Evolutionary conservation across 805 yeast genomes (phyloP).

Genomic region (Saccharomycopsis malanga): DNA sequence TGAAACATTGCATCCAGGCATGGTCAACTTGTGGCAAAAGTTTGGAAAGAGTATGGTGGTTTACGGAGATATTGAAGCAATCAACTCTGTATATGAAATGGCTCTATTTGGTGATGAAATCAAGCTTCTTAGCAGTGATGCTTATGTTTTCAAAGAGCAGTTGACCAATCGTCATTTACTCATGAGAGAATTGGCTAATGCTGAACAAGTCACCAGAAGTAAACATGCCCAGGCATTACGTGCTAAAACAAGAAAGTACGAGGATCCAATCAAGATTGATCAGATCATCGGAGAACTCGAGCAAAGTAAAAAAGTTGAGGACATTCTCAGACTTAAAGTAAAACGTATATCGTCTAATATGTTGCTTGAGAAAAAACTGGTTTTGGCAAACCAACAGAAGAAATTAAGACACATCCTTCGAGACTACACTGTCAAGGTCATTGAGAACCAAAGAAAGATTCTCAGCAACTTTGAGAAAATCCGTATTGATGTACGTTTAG

Average conservation of each 20-base stretch:
- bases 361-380: slow-evolving; percentile 61
- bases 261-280: slow-evolving; percentile 83
- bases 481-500: slow-evolving; percentile 63
- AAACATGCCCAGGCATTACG: slow-evolving; percentile 67
- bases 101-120: slow-evolving; percentile 75
- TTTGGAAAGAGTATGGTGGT: slow-evolving; percentile 60
- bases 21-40: slow-evolving; percentile 72
- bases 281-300: slow-evolving; percentile 80
- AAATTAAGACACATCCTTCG: slow-evolving; percentile 50
- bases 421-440: slow-evolving; percentile 57
- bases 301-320: slow-evolving; percentile 69
- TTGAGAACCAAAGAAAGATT: slow-evolving; percentile 81
- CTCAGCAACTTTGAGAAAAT: slow-evolving; percentile 65
- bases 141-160: slow-evolving; percentile 85
- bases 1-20: slow-evolving; percentile 58
- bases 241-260: slow-evolving; percentile 62
- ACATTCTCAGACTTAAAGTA: slow-evolving; percentile 67
- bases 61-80: slow-evolving; percentile 69
- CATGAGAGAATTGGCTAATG: slow-evolving; percentile 80
- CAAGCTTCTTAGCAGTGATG: slow-evolving; percentile 57
- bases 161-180: slow-evolving; percentile 85
- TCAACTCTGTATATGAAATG: slow-evolving; percentile 62
- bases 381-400: slow-evolving; percentile 50
- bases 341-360: slow-evolving; percentile 81
- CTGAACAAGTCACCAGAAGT: slow-evolving; percentile 65